Evolutionary conservation across 176 grass and related monocot genomes (phyloP), one percentile per base, ranked within the genome.

Genomic region (Poa annua): DNA sequence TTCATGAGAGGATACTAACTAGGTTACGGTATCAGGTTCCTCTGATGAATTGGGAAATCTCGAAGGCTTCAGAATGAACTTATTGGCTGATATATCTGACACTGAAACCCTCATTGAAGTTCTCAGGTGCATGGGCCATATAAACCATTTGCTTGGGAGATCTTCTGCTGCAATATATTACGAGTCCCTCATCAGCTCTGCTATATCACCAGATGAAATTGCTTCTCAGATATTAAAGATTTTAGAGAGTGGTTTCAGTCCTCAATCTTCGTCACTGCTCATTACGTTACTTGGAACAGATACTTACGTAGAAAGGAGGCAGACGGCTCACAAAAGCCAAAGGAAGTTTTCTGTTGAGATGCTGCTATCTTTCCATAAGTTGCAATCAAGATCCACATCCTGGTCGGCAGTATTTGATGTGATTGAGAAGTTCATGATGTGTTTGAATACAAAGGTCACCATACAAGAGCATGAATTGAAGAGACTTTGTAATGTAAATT

Each of bases 311-410:
- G 87, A 83, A 82, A 95, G 88, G 87, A 91, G 84, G 77, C 84
- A 95, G 77, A 77, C 60, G 14, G 78, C 88, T 74, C 92, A 98
- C 66, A 98, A 75, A 88, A 90, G 76, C 76, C 96, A 95, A 81
- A 91, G 96, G 80, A 98, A 90, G 83, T 98, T 98, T 89, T 88
- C 92, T 69, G 92, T 95, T 77, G 92, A 98, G 81, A 98, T 98
- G 84, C 76, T 95, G 82, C 86, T 92, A 60, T 95, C 92, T 85
- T 82, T 98, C 75, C 88, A 70, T 83, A 91, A 70, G 71, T 80
- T 98, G 63, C 89, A 81, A 82, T 84, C 92, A 77, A 93, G 80
- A 84, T 86, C 80, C 38, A 64, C 85, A 47, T 91, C 91, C 63
- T 98, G 96, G 96, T 54, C 57, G 15, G 20, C 47, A 60, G 89